phyloP scores from a whole-genome alignment of 495 filamentous ascomycete genomes.

The Evernia prunastri region DNA sequence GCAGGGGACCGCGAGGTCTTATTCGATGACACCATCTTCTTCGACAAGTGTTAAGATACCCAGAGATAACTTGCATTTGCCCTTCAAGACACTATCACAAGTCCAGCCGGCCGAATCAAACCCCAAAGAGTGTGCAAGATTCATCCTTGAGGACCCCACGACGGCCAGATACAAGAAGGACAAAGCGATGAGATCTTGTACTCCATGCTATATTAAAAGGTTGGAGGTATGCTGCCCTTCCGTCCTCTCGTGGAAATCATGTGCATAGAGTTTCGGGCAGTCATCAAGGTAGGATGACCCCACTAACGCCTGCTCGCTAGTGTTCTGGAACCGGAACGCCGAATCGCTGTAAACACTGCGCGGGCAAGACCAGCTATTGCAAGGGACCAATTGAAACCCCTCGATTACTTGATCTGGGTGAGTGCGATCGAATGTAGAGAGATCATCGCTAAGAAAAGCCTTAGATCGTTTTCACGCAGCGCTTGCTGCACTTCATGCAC shows the following conservation, averaged over 20 bases:
- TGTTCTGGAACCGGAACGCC: neutral
- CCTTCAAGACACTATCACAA: neutral
- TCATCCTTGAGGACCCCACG: constrained; percentile 6
- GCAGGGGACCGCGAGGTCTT: constrained; percentile 5
- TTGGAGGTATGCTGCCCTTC: neutral
- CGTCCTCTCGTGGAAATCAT: neutral
- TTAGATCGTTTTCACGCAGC: neutral
- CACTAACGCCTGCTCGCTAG: neutral
- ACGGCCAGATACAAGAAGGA: constrained; percentile 9
- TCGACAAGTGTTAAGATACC: constrained; percentile 1
- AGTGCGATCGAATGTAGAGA: neutral
- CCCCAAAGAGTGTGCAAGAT: neutral
- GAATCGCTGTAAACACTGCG: constrained; percentile 9
- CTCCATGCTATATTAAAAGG: constrained; percentile 7
- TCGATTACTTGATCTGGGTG: constrained; percentile 5
- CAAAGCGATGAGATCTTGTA: constrained; percentile 4
- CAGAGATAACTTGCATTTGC: neutral
- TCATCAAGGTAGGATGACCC: neutral
- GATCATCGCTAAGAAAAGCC: neutral
- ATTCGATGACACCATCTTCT: constrained; percentile 5
- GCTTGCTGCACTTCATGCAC: neutral
- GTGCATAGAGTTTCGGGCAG: neutral
- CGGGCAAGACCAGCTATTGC: constrained; percentile 12
- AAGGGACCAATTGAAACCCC: constrained; percentile 13
- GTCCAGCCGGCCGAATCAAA: neutral